Conservation (phyloP, 139 green algal genomes). For the Edaphochlamys debaryana region DNA sequence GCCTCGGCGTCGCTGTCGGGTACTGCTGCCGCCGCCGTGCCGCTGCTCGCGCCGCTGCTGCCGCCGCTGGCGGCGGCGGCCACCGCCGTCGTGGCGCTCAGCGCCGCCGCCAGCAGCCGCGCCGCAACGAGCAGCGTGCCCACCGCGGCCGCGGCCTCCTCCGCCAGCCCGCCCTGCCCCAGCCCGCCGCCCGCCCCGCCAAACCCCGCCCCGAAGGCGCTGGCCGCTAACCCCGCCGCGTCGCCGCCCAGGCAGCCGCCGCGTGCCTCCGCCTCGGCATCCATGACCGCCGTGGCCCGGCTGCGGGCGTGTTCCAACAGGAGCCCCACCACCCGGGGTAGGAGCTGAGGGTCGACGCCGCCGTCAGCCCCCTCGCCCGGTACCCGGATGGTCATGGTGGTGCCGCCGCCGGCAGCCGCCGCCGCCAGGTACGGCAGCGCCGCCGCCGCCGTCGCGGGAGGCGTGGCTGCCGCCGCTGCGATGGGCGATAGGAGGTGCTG, state of each 20-base stretch:
- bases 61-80: not conserved
- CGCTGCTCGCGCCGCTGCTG: not conserved
- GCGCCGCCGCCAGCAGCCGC: conserved; percentile 15
- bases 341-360: not conserved
- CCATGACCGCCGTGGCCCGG: not conserved
- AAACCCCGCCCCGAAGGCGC: not conserved
- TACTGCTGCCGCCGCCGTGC: not conserved
- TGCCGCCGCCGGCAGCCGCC: conserved; percentile 31
- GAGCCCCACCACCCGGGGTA: conserved; percentile 41
- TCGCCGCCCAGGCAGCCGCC: not conserved
- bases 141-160: conserved; percentile 21
- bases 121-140: conserved; percentile 21
- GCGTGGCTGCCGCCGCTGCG: not conserved
- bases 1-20: too few relatives aligned
- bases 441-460: too few relatives aligned
- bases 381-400: not conserved
- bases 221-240: not conserved
- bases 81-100: not conserved
- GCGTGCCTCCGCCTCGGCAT: conserved; percentile 12
- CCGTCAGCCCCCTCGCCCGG: conserved; percentile 1
- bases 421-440: conserved; percentile 34
- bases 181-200: not conserved
- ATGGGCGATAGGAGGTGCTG: conserved; percentile 24
- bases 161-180: not conserved
- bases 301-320: conserved; percentile 17